Conservation (phyloP, 495 filamentous ascomycete genomes). For the Apodospora peruviana region DNA sequence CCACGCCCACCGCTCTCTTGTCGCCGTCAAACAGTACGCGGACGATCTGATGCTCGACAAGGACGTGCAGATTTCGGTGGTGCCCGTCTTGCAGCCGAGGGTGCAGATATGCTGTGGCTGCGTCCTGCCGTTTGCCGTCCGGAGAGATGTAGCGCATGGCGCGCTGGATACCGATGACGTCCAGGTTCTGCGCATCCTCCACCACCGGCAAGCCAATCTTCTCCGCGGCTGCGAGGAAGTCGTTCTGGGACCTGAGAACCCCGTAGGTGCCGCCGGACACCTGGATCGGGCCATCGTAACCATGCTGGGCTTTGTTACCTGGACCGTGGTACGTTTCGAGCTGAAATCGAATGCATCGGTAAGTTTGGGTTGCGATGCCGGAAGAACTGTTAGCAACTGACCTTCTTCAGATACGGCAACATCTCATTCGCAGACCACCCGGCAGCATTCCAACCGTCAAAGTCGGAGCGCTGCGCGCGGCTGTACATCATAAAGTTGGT, state of each 20-base stretch:
- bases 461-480: slow-evolving; percentile 37
- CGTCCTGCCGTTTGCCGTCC: slow-evolving; percentile 42
- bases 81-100: slow-evolving; percentile 39
- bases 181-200: slow-evolving; percentile 37
- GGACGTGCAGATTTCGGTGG: slow-evolving; percentile 46
- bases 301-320: slow-evolving; percentile 28
- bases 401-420: slow-evolving; percentile 49
- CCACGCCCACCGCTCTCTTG: slow-evolving; percentile 38
- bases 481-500: slow-evolving; percentile 55
- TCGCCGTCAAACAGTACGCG: slow-evolving; percentile 44
- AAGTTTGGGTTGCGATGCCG: background rate
- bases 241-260: slow-evolving; percentile 25
- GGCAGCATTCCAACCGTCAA: slow-evolving; percentile 44
- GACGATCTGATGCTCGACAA: slow-evolving; percentile 42
- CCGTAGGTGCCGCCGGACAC: slow-evolving; percentile 38
- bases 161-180: slow-evolving; percentile 28
- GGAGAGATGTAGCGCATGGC: slow-evolving; percentile 26
- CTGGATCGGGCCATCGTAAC: slow-evolving; percentile 42
- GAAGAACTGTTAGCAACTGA: slow-evolving; percentile 9
- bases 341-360: slow-evolving; percentile 12
- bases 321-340: slow-evolving; percentile 46
- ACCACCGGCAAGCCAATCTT: slow-evolving; percentile 37
- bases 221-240: slow-evolving; percentile 38
- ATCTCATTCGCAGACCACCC: slow-evolving; percentile 50
- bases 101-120: slow-evolving; percentile 39